Conservation (phyloP, 2,329 filamentous ascomycete species). For the Teratosphaeria zuluensis region DNA sequence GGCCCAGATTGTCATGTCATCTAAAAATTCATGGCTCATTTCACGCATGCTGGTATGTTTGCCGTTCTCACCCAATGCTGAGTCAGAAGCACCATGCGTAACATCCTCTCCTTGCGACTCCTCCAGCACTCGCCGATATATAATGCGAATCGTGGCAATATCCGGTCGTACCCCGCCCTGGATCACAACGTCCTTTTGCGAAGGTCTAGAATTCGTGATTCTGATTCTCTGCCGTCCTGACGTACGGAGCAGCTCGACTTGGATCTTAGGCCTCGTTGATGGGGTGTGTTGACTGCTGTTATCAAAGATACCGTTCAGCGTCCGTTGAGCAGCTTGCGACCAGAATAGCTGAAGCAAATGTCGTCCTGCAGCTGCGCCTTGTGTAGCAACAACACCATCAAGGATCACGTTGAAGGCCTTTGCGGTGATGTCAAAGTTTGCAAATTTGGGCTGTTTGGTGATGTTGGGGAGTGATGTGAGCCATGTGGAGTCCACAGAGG, state of each 20-base stretch:
- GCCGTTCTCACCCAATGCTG: neutral
- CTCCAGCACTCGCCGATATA: slow-evolving; percentile 13
- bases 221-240: slow-evolving; percentile 1
- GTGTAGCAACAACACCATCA: slow-evolving; percentile 42
- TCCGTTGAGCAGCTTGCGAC: slow-evolving; percentile 20
- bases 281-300: neutral
- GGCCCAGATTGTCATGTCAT: slow-evolving; percentile 12
- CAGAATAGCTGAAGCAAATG: slow-evolving; percentile 39
- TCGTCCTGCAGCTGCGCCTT: slow-evolving; percentile 40
- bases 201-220: neutral
- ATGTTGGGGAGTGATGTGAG: slow-evolving; percentile 7
- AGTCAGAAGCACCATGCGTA: neutral
- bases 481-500: slow-evolving; percentile 9
- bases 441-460: neutral
- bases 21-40: neutral
- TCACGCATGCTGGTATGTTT: neutral
- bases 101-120: slow-evolving; percentile 5
- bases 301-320: neutral
- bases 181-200: slow-evolving; percentile 5
- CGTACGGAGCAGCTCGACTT: neutral
- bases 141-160: slow-evolving; percentile 14
- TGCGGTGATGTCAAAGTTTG: slow-evolving; percentile 13
- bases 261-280: neutral
- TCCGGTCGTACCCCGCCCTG: slow-evolving; percentile 16
- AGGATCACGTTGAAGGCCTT: slow-evolving; percentile 45